A percentile compares a stretch with the other conserved stretches of the same genome.
These are phyloP conservation scores for Ilyonectria robusta DNA, from an alignment of 2,329 filamentous ascomycete genomes.

Conservation along the genomic window DNA sequence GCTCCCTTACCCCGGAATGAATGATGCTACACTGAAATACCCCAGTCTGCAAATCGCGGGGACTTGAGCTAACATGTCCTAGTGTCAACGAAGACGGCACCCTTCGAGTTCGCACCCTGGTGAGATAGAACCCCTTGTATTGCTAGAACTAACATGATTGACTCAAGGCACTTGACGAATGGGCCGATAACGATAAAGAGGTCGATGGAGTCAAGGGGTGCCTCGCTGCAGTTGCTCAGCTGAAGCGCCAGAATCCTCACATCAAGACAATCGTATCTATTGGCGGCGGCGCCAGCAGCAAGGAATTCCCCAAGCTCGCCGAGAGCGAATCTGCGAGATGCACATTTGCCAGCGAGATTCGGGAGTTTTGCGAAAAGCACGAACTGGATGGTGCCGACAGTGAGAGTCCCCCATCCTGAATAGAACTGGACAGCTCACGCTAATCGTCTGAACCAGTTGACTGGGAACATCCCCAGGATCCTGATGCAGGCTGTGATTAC, in stretches of 20 bases:
- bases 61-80: conserved; percentile 29
- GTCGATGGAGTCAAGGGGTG: conserved; percentile 74
- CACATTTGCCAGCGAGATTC: conserved; percentile 68
- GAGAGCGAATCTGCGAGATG: conserved; percentile 61
- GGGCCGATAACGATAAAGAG: conserved; percentile 72
- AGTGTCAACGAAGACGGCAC: conserved; percentile 54
- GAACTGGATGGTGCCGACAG: conserved; percentile 76
- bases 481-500: conserved; percentile 70
- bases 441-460: conserved; percentile 63
- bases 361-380: conserved; percentile 68
- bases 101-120: conserved; percentile 56
- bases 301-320: conserved; percentile 72
- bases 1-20: conserved; percentile 6
- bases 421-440: background rate
- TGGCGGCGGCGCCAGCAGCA: conserved; percentile 75
- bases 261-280: conserved; percentile 75
- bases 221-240: conserved; percentile 69
- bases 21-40: background rate
- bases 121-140: background rate
- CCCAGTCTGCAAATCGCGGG: background rate
- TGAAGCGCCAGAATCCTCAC: conserved; percentile 70
- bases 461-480: conserved; percentile 75
- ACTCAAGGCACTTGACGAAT: conserved; percentile 68
- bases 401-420: conserved; percentile 48
- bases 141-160: conserved; percentile 10